phyloP scores from a whole-genome alignment of 495 filamentous ascomycete species.

The Talaromyces wortmannii region DNA sequence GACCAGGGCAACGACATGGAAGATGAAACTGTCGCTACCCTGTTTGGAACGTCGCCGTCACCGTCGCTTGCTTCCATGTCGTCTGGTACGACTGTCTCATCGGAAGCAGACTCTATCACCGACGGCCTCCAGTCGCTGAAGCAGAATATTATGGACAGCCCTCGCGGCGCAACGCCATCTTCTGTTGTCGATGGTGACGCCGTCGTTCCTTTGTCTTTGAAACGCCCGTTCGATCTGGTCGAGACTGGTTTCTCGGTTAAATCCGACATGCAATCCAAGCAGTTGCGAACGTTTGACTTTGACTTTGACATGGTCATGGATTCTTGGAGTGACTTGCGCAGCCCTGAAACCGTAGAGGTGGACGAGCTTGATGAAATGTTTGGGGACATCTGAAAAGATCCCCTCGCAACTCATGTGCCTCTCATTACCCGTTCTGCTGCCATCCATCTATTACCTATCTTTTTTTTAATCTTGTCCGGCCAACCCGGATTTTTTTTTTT shows the following conservation, averaged over 20 bases:
- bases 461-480: too few species aligned
- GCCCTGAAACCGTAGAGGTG: constrained; percentile 82
- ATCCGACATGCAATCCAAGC: constrained; percentile 23
- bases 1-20: constrained; percentile 22
- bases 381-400: constrained; percentile 32
- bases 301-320: constrained; percentile 27
- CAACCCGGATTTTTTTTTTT: not conserved
- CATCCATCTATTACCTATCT: too few species aligned
- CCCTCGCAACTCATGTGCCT: not conserved
- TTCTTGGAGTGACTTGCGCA: constrained; percentile 59
- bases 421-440: too few species aligned
- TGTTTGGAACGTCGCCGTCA: constrained; percentile 40
- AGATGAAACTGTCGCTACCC: constrained; percentile 27
- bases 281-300: constrained; percentile 10
- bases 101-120: constrained; percentile 16
- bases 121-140: not conserved
- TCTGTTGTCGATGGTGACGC: constrained; percentile 20
- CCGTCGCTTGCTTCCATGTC: constrained; percentile 41
- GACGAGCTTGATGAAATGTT: constrained; percentile 91
- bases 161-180: not conserved
- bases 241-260: constrained; percentile 45
- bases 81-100: constrained; percentile 38
- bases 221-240: constrained; percentile 37
- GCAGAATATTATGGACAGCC: not conserved
- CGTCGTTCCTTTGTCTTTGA: constrained; percentile 21